These are phyloP conservation scores for Rhodamnia argentea DNA, from an alignment of 345 rosid species.

Conservation along the genomic window DNA sequence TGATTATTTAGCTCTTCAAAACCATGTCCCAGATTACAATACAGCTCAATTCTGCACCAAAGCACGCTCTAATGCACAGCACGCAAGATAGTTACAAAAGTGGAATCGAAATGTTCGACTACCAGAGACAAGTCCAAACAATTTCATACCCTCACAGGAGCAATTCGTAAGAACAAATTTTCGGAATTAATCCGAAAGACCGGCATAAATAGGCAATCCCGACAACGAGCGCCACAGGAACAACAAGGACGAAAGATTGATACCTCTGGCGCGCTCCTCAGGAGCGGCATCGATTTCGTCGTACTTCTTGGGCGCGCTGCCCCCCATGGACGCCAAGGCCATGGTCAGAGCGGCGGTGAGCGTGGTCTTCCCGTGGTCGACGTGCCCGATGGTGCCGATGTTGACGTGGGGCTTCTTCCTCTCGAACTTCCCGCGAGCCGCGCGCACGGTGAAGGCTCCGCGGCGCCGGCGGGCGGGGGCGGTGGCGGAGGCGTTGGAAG, in stretches of 20 bases:
- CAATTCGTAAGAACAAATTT: background rate
- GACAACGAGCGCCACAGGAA: background rate
- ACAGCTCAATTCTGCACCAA: background rate
- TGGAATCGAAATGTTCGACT: background rate
- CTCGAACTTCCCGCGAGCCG: constrained; percentile 95
- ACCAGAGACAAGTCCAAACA: background rate
- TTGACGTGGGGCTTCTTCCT: constrained; percentile 93
- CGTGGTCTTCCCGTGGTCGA: constrained; percentile 99
- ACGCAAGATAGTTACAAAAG: background rate
- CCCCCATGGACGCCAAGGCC: constrained; percentile 86
- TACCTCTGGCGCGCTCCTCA: constrained; percentile 93
- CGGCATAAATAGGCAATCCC: background rate
- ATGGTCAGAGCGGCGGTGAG: constrained; percentile 94
- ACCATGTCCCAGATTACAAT: background rate
- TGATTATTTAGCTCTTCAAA: background rate
- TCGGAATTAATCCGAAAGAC: background rate
- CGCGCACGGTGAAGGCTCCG: constrained; percentile 57
- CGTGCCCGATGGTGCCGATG: constrained; percentile 97
- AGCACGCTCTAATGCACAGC: background rate
- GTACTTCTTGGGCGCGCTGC: constrained; percentile 76
- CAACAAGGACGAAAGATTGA: constrained; percentile 14
- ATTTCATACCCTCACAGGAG: background rate
- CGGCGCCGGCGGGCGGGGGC: constrained; percentile 9
- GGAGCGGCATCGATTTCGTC: constrained; percentile 99
- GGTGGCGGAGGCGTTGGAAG: constrained; percentile 5